Evolutionary conservation across 495 filamentous ascomycete genomes (phyloP).

Genomic region (Penicillium goetzii): DNA sequence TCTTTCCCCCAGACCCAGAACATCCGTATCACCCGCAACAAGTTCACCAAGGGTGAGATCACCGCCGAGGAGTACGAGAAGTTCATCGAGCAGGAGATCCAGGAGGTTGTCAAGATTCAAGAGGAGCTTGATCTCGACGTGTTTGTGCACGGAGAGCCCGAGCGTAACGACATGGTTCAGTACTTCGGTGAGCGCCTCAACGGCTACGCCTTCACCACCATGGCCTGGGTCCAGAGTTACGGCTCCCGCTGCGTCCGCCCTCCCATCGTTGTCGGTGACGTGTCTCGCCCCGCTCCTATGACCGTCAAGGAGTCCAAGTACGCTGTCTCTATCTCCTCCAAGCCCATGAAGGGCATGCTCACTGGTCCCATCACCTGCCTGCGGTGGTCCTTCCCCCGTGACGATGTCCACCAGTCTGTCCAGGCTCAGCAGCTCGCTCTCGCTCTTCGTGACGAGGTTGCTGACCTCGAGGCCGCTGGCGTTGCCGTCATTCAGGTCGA

Average conservation of each 20-base stretch:
- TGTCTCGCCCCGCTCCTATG: conserved; percentile 95
- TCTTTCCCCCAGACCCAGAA: conserved; percentile 99
- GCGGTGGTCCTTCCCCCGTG: conserved; percentile 99
- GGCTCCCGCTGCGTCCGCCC: conserved; percentile 97
- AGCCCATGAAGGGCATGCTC: conserved; percentile 99
- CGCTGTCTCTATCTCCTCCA: conserved; percentile 91
- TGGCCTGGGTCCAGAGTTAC: conserved; percentile 98
- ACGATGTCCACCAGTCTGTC: conserved; percentile 97
- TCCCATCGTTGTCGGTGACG: conserved; percentile 97
- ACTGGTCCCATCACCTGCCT: conserved; percentile 98
- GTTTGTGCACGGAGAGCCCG: conserved; percentile 96
- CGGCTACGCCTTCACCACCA: conserved; percentile 98
- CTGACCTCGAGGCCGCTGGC: conserved; percentile 95
- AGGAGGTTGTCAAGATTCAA: conserved; percentile 90
- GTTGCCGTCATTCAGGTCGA: conserved; percentile 98
- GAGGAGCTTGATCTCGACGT: conserved; percentile 97
- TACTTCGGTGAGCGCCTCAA: conserved; percentile 98
- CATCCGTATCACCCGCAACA: conserved; percentile 93
- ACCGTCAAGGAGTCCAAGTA: conserved; percentile 99
- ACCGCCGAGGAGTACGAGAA: conserved; percentile 88
- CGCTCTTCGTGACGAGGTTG: conserved; percentile 95
- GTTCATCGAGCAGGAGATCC: conserved; percentile 98
- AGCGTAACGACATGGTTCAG: conserved; percentile 99
- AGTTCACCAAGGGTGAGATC: conserved; percentile 98
- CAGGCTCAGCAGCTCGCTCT: conserved; percentile 98